Evolutionary conservation across 129 eudicot species (phyloP).

Genomic region (Artemisia tridentata): DNA sequence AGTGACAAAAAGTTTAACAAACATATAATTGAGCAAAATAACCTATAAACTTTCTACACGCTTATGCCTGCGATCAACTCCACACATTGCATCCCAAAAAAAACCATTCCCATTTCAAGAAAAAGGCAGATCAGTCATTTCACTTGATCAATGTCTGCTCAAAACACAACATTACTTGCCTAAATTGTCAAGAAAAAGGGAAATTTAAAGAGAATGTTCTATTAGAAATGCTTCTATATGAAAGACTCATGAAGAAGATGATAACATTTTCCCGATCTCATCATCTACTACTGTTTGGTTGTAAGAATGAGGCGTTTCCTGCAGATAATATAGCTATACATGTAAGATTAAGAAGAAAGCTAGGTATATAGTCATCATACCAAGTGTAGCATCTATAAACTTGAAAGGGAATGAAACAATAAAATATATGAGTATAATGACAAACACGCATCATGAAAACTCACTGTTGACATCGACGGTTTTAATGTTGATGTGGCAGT

Average conservation of each 20-base stretch:
- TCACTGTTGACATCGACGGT: slow-evolving; percentile 48
- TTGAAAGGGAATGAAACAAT: neutral
- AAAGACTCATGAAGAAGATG: slow-evolving; percentile 8
- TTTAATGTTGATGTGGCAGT: slow-evolving; percentile 3
- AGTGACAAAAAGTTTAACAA: neutral
- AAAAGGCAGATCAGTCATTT: neutral
- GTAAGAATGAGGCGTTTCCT: slow-evolving; percentile 47
- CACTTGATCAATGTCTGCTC: slow-evolving; percentile 53
- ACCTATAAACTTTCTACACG: too few species aligned
- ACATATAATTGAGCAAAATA: too few species aligned
- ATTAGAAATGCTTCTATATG: too few species aligned
- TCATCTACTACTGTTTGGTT: slow-evolving; percentile 70
- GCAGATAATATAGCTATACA: slow-evolving; percentile 3
- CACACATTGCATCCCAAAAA: too few species aligned
- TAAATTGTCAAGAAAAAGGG: slow-evolving; percentile 9
- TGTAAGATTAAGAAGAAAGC: neutral
- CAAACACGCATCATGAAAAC: neutral
- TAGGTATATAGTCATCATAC: neutral
- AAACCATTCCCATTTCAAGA: slow-evolving; percentile 1
- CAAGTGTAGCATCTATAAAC: too few species aligned
- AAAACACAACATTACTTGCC: slow-evolving; percentile 73
- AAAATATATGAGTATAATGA: neutral
- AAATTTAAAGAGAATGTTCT: neutral
- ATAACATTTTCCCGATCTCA: slow-evolving; percentile 65
- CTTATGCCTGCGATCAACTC: too few species aligned